Percentiles rank a stretch among this genome's conserved stretches.
Evolutionary conservation across 2,329 filamentous ascomycete species (phyloP).

Genomic region (Epichloe glyceriae): DNA sequence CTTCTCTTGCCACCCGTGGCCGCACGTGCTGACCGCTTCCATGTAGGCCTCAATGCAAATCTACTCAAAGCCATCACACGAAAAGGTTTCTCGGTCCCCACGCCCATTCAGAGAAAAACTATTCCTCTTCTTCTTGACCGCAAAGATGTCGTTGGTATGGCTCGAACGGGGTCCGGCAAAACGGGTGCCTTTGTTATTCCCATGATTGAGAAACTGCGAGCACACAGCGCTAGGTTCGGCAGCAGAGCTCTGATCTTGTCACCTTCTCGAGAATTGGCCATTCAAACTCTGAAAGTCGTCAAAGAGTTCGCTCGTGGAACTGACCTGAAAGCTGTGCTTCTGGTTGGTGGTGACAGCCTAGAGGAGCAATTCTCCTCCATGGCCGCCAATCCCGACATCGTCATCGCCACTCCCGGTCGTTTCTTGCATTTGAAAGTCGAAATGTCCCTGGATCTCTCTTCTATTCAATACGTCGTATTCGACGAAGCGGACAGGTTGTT

Average conservation of each 20-base stretch:
- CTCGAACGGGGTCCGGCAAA: constrained; percentile 95
- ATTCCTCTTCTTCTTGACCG: constrained; percentile 83
- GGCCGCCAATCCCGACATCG: constrained; percentile 89
- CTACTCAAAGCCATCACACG: constrained; percentile 81
- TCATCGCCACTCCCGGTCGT: constrained; percentile 92
- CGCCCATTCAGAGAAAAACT: constrained; percentile 92
- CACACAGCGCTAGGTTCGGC: constrained; percentile 77
- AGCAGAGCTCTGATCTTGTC: constrained; percentile 79
- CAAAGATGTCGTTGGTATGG: constrained; percentile 98
- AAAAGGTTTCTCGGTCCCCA: constrained; percentile 93
- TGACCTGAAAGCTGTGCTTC: constrained; percentile 75
- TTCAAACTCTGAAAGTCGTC: constrained; percentile 92
- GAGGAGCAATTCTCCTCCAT: constrained; percentile 92
- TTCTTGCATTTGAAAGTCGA: constrained; percentile 96
- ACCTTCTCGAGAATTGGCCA: constrained; percentile 81
- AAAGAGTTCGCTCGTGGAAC: constrained; percentile 88
- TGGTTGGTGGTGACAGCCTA: constrained; percentile 89
- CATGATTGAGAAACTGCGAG: constrained; percentile 88
- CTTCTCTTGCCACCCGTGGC: too few species aligned
- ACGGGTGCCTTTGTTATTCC: constrained; percentile 96
- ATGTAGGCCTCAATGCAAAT: constrained; percentile 57
- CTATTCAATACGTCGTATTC: constrained; percentile 88
- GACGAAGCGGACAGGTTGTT: constrained; percentile 95
- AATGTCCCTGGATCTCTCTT: constrained; percentile 84
- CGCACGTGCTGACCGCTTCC: neutral